phyloP scores from a whole-genome alignment of 2,329 filamentous ascomycete genomes.

The Cryphonectria nitschkei region DNA sequence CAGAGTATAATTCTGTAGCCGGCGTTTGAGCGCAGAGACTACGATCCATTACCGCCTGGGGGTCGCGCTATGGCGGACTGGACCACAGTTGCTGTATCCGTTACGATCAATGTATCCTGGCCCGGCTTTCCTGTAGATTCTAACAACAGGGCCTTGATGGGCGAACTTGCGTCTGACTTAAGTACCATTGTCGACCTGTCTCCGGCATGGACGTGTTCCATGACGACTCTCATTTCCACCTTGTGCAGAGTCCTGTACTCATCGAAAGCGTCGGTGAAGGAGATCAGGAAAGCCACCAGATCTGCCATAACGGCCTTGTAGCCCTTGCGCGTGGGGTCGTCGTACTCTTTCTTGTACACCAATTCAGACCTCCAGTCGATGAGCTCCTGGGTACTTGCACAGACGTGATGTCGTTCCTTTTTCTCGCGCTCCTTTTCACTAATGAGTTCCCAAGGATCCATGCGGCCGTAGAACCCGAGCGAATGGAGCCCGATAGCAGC shows the following conservation, averaged over 20 bases:
- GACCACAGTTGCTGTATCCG: slow-evolving; percentile 18
- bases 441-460: slow-evolving; percentile 25
- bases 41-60: not conserved
- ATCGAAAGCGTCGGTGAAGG: slow-evolving; percentile 22
- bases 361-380: slow-evolving; percentile 18
- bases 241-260: slow-evolving; percentile 1
- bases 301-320: slow-evolving; percentile 29
- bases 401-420: not conserved
- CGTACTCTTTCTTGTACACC: slow-evolving; percentile 3
- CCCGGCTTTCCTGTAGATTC: not conserved
- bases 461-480: slow-evolving; percentile 24
- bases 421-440: not conserved
- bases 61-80: not conserved
- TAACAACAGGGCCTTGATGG: slow-evolving; percentile 24
- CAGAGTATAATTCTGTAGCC: not conserved
- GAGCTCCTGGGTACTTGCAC: slow-evolving; percentile 16
- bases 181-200: slow-evolving; percentile 22
- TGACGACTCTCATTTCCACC: slow-evolving; percentile 3
- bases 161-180: slow-evolving; percentile 2
- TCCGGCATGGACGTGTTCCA: not conserved
- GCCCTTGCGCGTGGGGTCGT: slow-evolving; percentile 4
- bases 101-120: slow-evolving; percentile 13
- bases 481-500: slow-evolving; percentile 22
- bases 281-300: slow-evolving; percentile 26
- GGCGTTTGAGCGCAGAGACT: not conserved